Evolutionary conservation across 1,284 basidiomycete species (phyloP), one percentile per base, ranked within the genome.

Genomic region (Athelia psychrophila): DNA sequence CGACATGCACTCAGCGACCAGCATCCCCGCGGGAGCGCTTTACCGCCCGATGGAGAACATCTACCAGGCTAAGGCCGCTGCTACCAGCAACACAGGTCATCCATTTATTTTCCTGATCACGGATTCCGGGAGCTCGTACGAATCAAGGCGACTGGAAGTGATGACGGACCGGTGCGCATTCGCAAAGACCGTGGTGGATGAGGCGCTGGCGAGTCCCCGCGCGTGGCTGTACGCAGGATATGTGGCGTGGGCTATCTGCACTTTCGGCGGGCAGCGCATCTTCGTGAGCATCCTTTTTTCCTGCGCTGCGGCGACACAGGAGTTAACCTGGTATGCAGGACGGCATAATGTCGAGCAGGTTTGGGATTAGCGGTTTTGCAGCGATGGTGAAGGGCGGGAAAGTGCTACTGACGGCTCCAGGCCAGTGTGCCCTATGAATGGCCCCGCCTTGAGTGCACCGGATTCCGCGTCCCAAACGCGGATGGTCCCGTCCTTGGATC

Each of bases 1-100:
- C 20, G 46, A 54, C 3, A 53, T 53, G 40, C 51, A 52, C 1
- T 33, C 47, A 4, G n/a, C 27, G 13, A 30, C 6, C 27, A 49
- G 35, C 2, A 53, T 63, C 3, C 54, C 60, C n/a, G 54, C 60
- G 3, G 51, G 13, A 5, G 69, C 68, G 3, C 45, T 66, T 2
- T 71, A 68, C 45, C 48, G 58, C 8, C 61, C 66, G 3, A 64
- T 65, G 23, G 58, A 63, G 30, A 57, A 63, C 12, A 49, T 52
- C 10, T 64, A 58, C 45, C 46, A 51, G 42, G 25, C 23, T 15
- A 40, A 27, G 5, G 52, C 54, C 27, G 46, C n/a, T n/a, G n/a
- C 54, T 20, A 44, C 58, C 38, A 40, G 47, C 3, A 48, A 60
- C 56, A 32, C 60, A 58, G 52, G 64, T 59, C 48, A 22, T 3